Percentiles rank a stretch among this genome's conserved stretches.
phyloP scores from a whole-genome alignment of 257 asterid genomes.

The Ajuga chamaepitys region DNA sequence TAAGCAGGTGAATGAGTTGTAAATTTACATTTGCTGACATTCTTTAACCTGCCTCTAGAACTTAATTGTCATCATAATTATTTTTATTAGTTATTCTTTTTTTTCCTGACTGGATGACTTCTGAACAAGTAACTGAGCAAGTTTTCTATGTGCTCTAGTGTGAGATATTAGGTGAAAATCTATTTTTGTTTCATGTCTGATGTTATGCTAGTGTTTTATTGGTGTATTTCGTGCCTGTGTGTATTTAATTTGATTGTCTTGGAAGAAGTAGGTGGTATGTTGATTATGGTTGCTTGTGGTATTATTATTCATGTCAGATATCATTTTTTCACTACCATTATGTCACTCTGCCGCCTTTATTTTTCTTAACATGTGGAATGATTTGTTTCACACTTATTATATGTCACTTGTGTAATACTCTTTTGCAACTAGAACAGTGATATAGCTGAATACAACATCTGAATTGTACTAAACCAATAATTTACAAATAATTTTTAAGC shows the following conservation, averaged over 20 bases:
- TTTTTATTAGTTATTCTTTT: no score
- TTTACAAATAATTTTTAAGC: neutral
- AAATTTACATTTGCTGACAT: conserved; percentile 1
- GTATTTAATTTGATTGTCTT: neutral
- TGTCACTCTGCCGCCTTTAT: neutral
- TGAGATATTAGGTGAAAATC: neutral
- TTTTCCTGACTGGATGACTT: neutral
- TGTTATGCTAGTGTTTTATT: neutral
- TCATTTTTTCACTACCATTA: neutral
- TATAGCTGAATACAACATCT: neutral
- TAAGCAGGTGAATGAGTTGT: conserved; percentile 58
- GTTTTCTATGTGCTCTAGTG: neutral
- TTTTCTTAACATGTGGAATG: neutral
- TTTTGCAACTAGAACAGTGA: neutral
- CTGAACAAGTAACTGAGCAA: neutral
- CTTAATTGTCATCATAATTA: neutral
- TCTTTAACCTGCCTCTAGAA: neutral
- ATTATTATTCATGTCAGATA: neutral
- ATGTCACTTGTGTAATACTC: neutral
- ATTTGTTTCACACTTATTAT: neutral
- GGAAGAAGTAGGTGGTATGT: neutral
- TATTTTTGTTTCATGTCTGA: neutral
- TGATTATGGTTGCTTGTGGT: neutral
- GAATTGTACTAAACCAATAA: neutral
- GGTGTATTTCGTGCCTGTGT: neutral